These are phyloP conservation scores for Melaleuca alternifolia DNA, from an alignment of 345 rosid genomes.

Conservation along the genomic window DNA sequence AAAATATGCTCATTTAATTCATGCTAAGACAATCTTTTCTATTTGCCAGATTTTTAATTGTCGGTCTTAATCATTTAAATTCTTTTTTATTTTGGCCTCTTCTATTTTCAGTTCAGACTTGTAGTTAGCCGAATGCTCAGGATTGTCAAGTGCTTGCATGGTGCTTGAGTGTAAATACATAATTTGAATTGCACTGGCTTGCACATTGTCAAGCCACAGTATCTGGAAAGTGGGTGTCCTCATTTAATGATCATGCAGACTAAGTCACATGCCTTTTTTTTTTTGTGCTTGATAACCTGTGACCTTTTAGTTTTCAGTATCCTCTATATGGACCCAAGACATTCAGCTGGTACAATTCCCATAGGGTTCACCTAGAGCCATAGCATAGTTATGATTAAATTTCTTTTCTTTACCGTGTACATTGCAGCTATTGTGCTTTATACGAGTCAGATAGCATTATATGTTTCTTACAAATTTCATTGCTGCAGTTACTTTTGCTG, in stretches of 20 bases:
- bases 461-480: not conserved
- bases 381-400: not conserved
- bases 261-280: not conserved
- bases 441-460: not conserved
- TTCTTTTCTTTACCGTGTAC: not conserved
- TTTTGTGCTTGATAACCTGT: not conserved
- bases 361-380: not conserved
- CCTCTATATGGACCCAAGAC: not conserved
- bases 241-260: not conserved
- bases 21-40: not conserved
- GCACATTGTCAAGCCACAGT: not conserved
- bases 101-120: not conserved
- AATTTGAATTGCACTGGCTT: not conserved
- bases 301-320: not conserved
- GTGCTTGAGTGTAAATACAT: not conserved
- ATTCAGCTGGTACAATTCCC: not conserved
- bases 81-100: not conserved
- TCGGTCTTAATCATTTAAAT: not conserved
- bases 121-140: not conserved
- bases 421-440: not conserved
- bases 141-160: not conserved
- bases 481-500: constrained; percentile 74
- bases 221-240: not conserved
- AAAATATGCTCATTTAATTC: not conserved
- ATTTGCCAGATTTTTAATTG: not conserved